Evolutionary conservation across 805 yeast genomes (phyloP).

Genomic region (Candida multigemmis): DNA sequence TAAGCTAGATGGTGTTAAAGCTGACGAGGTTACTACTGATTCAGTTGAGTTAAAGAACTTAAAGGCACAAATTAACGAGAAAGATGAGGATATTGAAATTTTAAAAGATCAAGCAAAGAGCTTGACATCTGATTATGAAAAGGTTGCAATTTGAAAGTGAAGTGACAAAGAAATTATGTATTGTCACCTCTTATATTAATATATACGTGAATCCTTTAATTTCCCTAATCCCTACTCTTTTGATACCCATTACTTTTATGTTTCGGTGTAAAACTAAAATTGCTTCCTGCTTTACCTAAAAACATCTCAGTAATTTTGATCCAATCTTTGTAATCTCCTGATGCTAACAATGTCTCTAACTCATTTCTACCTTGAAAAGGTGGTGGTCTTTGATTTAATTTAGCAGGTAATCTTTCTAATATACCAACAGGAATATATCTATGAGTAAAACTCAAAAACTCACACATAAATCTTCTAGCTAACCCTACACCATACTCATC

Average conservation of each 20-base stretch:
- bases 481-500: constrained; percentile 89
- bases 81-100: constrained; percentile 54
- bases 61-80: constrained; percentile 37
- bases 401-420: constrained; percentile 80
- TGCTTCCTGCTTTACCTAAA: constrained; percentile 73
- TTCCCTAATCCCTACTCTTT: not conserved
- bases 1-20: constrained; percentile 33
- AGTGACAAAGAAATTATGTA: too few species aligned
- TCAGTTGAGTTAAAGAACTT: constrained; percentile 36
- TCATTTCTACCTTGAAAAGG: constrained; percentile 90
- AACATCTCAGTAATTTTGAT: constrained; percentile 92
- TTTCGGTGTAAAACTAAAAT: constrained; percentile 79
- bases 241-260: constrained; percentile 85
- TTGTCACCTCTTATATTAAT: too few species aligned
- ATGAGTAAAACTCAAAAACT: constrained; percentile 88
- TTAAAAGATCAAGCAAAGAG: constrained; percentile 68
- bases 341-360: constrained; percentile 80
- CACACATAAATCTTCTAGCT: constrained; percentile 88
- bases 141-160: too few species aligned
- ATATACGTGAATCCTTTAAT: constrained; percentile 1
- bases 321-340: constrained; percentile 88
- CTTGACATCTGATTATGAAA: constrained; percentile 53
- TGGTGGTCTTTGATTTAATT: constrained; percentile 89
- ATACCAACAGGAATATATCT: constrained; percentile 93
- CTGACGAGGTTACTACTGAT: constrained; percentile 14